Evolutionary conservation across 177 flowering plant genomes (phyloP).

Genomic region (Telopea speciosissima): DNA sequence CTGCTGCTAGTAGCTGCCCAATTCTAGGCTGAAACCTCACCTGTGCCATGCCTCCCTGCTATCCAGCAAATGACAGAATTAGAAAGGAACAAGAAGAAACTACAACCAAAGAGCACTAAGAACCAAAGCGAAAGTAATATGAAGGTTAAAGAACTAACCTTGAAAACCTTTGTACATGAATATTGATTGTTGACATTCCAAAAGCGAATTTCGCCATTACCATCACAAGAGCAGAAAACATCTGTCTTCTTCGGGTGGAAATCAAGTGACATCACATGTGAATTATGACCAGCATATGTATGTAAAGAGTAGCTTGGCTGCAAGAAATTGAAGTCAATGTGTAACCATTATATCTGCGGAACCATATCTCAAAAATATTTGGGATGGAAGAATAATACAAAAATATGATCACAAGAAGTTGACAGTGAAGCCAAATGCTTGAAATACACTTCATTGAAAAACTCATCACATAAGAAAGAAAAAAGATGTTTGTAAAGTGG

Average conservation of each 20-base stretch:
- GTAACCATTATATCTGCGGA: background rate
- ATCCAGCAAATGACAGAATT: conserved; percentile 13
- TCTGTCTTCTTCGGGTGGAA: conserved; percentile 92
- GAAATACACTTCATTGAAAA: too few species aligned
- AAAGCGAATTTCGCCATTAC: conserved; percentile 60
- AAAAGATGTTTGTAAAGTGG: too few species aligned
- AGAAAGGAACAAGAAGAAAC: background rate
- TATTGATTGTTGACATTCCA: conserved; percentile 53
- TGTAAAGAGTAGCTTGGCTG: conserved; percentile 67
- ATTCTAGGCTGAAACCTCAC: conserved; percentile 81
- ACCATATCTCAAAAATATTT: background rate
- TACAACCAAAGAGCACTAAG: background rate
- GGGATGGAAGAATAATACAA: too few species aligned
- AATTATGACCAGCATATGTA: conserved; percentile 47
- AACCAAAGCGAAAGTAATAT: background rate
- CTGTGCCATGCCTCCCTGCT: conserved; percentile 73
- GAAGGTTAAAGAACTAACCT: conserved; percentile 37
- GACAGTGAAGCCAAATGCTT: too few species aligned
- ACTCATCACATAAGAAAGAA: too few species aligned
- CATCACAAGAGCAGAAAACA: conserved; percentile 73
- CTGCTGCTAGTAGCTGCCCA: conserved; percentile 75
- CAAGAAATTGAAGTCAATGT: conserved; percentile 15
- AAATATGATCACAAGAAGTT: too few species aligned
- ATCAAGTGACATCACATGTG: conserved; percentile 76
- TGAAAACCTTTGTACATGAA: conserved; percentile 44